phyloP scores from a whole-genome alignment of 2,329 filamentous ascomycete species.

The Talaromyces rugulosus region DNA sequence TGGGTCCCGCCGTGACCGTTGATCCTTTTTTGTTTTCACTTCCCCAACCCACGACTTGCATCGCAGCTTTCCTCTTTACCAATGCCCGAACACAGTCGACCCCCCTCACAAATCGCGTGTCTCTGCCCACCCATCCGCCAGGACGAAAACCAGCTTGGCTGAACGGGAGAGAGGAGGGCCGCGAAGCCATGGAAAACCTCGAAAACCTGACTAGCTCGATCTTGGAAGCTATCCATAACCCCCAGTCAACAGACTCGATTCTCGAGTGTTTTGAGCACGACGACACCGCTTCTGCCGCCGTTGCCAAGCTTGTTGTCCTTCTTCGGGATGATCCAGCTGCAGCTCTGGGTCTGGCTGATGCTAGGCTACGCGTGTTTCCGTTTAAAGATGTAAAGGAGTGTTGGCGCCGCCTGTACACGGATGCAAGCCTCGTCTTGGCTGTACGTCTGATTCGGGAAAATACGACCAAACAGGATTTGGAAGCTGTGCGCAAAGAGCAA shows the following conservation, averaged over 20 bases:
- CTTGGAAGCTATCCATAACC: slow-evolving; percentile 25
- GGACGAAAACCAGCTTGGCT: not conserved
- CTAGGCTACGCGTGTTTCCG: slow-evolving; percentile 52
- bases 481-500: slow-evolving; percentile 1
- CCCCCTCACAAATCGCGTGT: not conserved
- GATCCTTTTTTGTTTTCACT: not conserved
- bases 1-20: not conserved
- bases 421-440: slow-evolving; percentile 50
- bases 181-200: slow-evolving; percentile 16
- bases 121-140: not conserved
- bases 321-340: slow-evolving; percentile 34
- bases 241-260: slow-evolving; percentile 31
- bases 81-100: not conserved
- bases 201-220: slow-evolving; percentile 19
- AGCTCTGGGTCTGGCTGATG: slow-evolving; percentile 47
- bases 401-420: slow-evolving; percentile 57
- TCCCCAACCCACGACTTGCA: not conserved
- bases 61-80: not conserved
- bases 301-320: slow-evolving; percentile 16
- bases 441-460: slow-evolving; percentile 27
- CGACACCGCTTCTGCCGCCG: not conserved
- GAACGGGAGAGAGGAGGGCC: not conserved
- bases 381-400: slow-evolving; percentile 53
- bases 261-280: slow-evolving; percentile 29
- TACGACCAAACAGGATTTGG: slow-evolving; percentile 9